phyloP scores from a whole-genome alignment of 2,329 filamentous ascomycete species.

The Chaetomium globosum region DNA sequence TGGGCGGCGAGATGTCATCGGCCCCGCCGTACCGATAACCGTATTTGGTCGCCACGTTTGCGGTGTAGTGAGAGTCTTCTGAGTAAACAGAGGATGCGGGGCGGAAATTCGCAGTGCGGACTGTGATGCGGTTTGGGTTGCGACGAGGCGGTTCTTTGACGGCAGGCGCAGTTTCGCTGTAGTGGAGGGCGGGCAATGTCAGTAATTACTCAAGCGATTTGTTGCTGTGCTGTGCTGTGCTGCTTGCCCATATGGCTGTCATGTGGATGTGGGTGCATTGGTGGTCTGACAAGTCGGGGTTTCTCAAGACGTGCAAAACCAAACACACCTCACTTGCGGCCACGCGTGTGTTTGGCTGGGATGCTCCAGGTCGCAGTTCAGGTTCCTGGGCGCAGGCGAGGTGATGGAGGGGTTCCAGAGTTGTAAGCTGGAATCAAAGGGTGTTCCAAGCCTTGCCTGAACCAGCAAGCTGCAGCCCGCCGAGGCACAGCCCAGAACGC shows the following conservation, averaged over 20 bases:
- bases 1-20: conserved; percentile 55
- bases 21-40: conserved; percentile 36
- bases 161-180: conserved; percentile 41
- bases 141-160: conserved; percentile 43
- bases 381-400: conserved; percentile 4
- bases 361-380: conserved; percentile 4
- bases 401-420: conserved; percentile 17
- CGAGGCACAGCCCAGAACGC: conserved; percentile 18
- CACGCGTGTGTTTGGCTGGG: conserved; percentile 8
- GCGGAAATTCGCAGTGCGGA: conserved; percentile 46
- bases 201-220: conserved; percentile 18
- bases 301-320: conserved; percentile 11
- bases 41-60: conserved; percentile 37
- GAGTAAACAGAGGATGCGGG: conserved; percentile 66
- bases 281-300: not conserved
- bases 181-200: conserved; percentile 35
- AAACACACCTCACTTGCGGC: not conserved
- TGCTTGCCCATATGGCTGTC: not conserved
- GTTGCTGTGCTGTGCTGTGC: not conserved
- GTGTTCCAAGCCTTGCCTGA: conserved; percentile 23
- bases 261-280: not conserved
- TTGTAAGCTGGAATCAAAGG: not conserved
- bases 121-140: conserved; percentile 43
- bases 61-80: conserved; percentile 44
- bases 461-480: conserved; percentile 27